Evolutionary conservation across 208 protist species (phyloP).

Genomic region (Wallacemonas sp.): DNA sequence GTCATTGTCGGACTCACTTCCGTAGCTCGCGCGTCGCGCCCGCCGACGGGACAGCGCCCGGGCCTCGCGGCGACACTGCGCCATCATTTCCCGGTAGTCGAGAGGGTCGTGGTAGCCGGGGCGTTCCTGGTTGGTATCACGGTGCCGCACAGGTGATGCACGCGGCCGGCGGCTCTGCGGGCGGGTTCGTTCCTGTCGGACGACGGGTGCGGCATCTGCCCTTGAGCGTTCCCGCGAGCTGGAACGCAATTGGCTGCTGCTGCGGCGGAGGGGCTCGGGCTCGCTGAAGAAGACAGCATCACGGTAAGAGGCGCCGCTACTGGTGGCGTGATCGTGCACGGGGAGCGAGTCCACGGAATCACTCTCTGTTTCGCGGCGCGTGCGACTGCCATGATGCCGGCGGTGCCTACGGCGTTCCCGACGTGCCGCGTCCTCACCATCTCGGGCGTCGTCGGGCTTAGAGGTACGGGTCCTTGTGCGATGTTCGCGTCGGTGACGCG

Average conservation of each 20-base stretch:
- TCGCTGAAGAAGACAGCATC: no score
- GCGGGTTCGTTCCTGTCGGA: no score
- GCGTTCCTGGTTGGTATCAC: not conserved
- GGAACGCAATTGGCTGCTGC: no score
- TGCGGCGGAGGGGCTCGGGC: no score
- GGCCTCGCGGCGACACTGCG: conserved; percentile 10
- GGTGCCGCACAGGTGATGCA: not conserved
- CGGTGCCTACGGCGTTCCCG: not conserved
- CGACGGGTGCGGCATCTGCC: no score
- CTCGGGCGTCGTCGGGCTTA: not conserved
- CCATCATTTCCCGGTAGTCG: conserved; percentile 13
- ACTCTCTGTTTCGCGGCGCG: not conserved
- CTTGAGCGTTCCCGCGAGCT: no score
- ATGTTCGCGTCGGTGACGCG: not conserved
- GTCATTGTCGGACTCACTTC: not conserved
- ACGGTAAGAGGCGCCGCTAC: no score
- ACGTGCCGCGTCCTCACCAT: not conserved
- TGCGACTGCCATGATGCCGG: not conserved
- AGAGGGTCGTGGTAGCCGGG: not conserved
- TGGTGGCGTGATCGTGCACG: no score
- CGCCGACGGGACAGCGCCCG: not conserved
- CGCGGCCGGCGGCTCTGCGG: not conserved
- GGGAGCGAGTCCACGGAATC: not conserved
- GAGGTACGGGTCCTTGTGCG: no score
- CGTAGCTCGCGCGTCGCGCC: not conserved